Evolutionary conservation across 352 stramenopile genomes (phyloP).

Genomic region (Elongisporangium senticosum): DNA sequence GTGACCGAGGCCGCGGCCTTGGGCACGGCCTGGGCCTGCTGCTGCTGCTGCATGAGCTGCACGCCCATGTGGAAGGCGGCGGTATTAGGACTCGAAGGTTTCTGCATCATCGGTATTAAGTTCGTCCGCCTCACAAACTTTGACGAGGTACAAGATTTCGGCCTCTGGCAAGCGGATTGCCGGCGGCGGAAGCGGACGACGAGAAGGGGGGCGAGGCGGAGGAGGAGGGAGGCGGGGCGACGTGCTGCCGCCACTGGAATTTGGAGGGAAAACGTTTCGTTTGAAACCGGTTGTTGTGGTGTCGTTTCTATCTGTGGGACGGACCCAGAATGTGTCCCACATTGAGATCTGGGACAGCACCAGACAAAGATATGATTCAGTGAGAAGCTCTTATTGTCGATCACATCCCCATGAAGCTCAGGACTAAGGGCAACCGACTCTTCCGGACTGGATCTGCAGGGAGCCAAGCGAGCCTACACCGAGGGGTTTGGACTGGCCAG

Average conservation of each 20-base stretch:
- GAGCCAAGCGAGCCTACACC: neutral
- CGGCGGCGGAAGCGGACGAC: neutral
- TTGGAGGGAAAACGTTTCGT: neutral
- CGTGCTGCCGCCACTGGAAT: neutral
- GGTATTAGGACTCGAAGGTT: slow-evolving; percentile 86
- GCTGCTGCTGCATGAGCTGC: slow-evolving; percentile 14
- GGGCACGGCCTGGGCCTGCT: slow-evolving; percentile 4
- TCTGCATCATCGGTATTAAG: slow-evolving; percentile 35
- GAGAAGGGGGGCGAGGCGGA: neutral
- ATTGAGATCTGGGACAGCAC: neutral
- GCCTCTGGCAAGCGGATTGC: slow-evolving; percentile 2
- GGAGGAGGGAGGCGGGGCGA: neutral
- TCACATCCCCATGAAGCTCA: too few species aligned
- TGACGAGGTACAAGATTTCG: slow-evolving; percentile 52
- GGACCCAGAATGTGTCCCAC: neutral
- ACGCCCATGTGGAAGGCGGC: slow-evolving; percentile 11
- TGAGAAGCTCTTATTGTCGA: too few species aligned
- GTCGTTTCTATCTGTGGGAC: neutral
- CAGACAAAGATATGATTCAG: neutral
- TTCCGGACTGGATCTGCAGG: too few species aligned
- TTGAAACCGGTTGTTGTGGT: neutral
- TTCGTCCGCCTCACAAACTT: slow-evolving; percentile 41
- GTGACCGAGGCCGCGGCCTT: neutral
- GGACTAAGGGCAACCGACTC: too few species aligned
- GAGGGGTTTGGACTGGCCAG: neutral